These are phyloP conservation scores for Magnusiomyces magnusii DNA, from an alignment of 1,139 yeast species.

Conservation along the genomic window DNA sequence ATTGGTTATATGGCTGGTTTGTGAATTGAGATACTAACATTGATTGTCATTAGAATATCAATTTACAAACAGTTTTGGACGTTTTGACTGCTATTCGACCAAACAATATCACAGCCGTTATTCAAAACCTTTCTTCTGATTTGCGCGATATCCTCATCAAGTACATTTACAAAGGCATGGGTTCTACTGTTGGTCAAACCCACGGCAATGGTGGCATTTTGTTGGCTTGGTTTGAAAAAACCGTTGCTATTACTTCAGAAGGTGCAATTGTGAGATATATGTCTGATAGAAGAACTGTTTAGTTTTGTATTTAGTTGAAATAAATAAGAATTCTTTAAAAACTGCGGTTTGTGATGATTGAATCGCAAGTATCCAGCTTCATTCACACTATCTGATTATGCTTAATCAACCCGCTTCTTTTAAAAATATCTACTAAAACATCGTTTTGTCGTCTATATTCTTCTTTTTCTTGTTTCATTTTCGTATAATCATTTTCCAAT, in stretches of 20 bases:
- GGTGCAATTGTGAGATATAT: constrained; percentile 84
- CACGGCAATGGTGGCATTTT: constrained; percentile 83
- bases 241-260: constrained; percentile 75
- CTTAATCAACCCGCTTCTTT: not conserved
- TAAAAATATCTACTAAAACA: not conserved
- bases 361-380: not conserved
- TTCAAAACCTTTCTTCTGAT: constrained; percentile 49
- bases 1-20: not conserved
- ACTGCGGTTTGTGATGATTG: not conserved
- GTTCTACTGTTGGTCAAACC: constrained; percentile 51
- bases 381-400: too few relatives aligned
- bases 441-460: not conserved
- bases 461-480: not conserved
- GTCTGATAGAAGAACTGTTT: constrained; percentile 78
- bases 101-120: constrained; percentile 56
- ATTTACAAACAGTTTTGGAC: constrained; percentile 60
- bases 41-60: constrained; percentile 27
- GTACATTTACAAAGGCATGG: constrained; percentile 82
- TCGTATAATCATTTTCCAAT: not conserved
- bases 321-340: not conserved
- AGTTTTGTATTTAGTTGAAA: too few relatives aligned
- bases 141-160: constrained; percentile 78
- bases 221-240: constrained; percentile 88
- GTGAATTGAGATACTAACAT: not conserved
- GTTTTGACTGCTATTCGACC: constrained; percentile 68